Evolutionary conservation across 176 grass and related monocot species (phyloP).

Genomic region (Dactylis glomerata): DNA sequence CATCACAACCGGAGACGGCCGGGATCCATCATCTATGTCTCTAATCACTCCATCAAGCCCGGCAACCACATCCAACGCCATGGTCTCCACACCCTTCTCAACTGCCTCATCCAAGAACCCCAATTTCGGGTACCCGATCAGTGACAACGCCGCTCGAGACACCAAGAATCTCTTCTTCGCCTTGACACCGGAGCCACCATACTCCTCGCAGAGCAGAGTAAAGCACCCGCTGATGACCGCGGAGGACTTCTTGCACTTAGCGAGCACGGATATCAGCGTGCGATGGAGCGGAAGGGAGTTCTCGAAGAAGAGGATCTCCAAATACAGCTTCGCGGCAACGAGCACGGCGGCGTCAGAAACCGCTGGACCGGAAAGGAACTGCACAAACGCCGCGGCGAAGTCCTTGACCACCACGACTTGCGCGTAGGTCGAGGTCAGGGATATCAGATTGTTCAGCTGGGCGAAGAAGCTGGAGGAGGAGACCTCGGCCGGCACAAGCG

Average conservation of each 20-base stretch:
- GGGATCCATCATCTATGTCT: slow-evolving; percentile 62
- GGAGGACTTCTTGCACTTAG: slow-evolving; percentile 65
- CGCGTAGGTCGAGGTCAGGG: slow-evolving; percentile 73
- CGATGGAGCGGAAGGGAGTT: slow-evolving; percentile 85
- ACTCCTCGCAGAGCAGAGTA: slow-evolving; percentile 64
- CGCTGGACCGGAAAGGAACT: slow-evolving; percentile 46
- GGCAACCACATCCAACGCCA: slow-evolving; percentile 69
- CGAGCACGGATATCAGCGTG: slow-evolving; percentile 74
- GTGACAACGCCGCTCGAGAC: slow-evolving; percentile 66
- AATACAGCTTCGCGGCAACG: slow-evolving; percentile 52
- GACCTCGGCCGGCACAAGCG: slow-evolving; percentile 35
- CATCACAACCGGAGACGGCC: slow-evolving; percentile 86
- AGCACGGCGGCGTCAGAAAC: slow-evolving; percentile 35
- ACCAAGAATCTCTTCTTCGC: slow-evolving; percentile 76
- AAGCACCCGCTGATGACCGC: slow-evolving; percentile 54
- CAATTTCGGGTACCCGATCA: slow-evolving; percentile 95
- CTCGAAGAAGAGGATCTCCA: slow-evolving; percentile 91
- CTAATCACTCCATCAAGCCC: slow-evolving; percentile 61
- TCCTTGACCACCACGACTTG: slow-evolving; percentile 70
- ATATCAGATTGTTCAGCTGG: slow-evolving; percentile 69
- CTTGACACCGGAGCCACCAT: slow-evolving; percentile 56
- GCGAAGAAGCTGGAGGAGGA: slow-evolving; percentile 47
- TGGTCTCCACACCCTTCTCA: slow-evolving; percentile 57
- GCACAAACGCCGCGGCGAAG: slow-evolving; percentile 61
- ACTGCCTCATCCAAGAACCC: slow-evolving; percentile 80